Evolutionary conservation across 2,329 filamentous ascomycete genomes (phyloP), one percentile per base, ranked within the genome.

Genomic region (Aspergillus brasiliensis): DNA sequence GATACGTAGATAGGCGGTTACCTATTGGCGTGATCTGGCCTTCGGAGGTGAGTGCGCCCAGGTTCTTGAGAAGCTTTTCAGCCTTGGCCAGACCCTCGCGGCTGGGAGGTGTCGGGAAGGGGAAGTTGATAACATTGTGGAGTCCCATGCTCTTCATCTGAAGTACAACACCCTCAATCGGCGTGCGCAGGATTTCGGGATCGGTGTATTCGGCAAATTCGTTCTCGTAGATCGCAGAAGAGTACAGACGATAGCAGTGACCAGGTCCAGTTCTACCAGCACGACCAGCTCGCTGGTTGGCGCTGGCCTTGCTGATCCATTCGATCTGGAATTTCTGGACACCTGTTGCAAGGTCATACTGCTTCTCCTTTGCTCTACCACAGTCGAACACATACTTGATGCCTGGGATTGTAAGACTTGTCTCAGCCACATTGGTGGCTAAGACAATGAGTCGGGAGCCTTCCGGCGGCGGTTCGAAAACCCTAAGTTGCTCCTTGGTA

Each of bases 241-340:
- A 97, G 77, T 97, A 99, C 4, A 99, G 79, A 58, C 92, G 83
- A 79, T 97, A 99, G 77, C 94, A 98, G 77, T 99, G 96, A 7
- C 95, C 95, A 1, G 95, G 93, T 0, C 92, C 94, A 3, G 94
- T 99, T 82, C 95, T 89, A 64, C 96, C 95, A 59, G 95, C 95
- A 83, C 95, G 91, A 78, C 95, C 95, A 60, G 92, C 88, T 73
- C 95, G 86, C 77, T 99, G 95, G 65, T 88, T 91, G 7, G 95
- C 94, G 73, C 92, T 96, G 27, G 95, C 95, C 79, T 99, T 98
- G 80, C 93, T 97, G 73, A 98, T 96, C 92, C 94, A 99, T 42
- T 90, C 90, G 56, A 99, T 86, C 69, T 97, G 91, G 73, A 97
- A 99, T 71, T 90, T 97, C 74, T 99, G 95, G 0, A 99, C 94